phyloP scores from a whole-genome alignment of 2,329 filamentous ascomycete genomes.

The Metarhizium humberi region DNA sequence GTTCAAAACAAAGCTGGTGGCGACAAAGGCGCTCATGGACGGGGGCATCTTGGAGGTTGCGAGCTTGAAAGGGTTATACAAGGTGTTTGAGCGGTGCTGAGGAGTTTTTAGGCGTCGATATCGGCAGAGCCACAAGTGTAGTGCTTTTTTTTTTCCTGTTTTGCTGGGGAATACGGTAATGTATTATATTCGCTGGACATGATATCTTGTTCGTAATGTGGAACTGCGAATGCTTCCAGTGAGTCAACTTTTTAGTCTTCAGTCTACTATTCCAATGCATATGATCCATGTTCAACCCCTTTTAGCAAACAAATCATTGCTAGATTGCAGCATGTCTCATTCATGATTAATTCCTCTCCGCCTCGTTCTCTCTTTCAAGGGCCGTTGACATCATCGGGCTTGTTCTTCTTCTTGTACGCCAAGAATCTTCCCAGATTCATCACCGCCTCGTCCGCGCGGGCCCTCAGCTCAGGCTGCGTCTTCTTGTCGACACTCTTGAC shows the following conservation, averaged over 20 bases:
- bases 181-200: background rate
- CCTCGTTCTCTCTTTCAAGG: background rate
- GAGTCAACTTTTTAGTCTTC: background rate
- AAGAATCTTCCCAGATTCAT: constrained; percentile 55
- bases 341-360: background rate
- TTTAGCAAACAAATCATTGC: background rate
- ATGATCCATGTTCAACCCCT: background rate
- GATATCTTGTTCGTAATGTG: background rate
- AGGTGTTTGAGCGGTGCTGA: constrained; percentile 91
- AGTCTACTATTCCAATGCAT: background rate
- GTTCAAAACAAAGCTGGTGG: constrained; percentile 73
- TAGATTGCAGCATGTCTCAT: background rate
- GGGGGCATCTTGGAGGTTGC: constrained; percentile 76
- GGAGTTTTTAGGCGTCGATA: background rate
- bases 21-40: constrained; percentile 67
- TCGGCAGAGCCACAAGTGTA: background rate
- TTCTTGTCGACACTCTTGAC: constrained; percentile 54
- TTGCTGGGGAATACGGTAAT: background rate
- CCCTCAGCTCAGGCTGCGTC: constrained; percentile 44
- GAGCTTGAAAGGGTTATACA: constrained; percentile 83
- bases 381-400: constrained; percentile 16
- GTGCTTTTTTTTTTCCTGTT: no score
- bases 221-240: background rate
- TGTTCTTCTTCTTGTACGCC: constrained; percentile 54
- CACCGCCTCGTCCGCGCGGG: constrained; percentile 49